Evolutionary conservation across 2,329 filamentous ascomycete species (phyloP).

Genomic region (Bipolaris sorokiniana): DNA sequence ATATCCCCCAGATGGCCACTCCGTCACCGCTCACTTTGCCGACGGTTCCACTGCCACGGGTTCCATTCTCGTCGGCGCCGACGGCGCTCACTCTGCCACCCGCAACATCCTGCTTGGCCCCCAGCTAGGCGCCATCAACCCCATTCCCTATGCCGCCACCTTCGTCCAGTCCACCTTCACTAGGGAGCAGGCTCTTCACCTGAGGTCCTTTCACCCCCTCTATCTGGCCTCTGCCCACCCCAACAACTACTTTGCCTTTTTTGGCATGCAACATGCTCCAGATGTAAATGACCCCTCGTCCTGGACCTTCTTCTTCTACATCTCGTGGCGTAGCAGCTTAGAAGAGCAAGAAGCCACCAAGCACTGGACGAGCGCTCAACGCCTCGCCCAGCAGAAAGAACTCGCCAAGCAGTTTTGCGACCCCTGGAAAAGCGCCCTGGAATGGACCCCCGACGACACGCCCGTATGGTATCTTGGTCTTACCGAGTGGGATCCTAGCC

Average conservation of each 20-base stretch:
- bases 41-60: slow-evolving; percentile 43
- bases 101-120: slow-evolving; percentile 39
- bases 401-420: slow-evolving; percentile 51
- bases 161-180: slow-evolving; percentile 54
- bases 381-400: slow-evolving; percentile 51
- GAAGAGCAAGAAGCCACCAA: slow-evolving; percentile 52
- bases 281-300: slow-evolving; percentile 48
- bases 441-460: slow-evolving; percentile 43
- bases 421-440: slow-evolving; percentile 52
- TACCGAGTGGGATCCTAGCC: slow-evolving; percentile 46
- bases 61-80: slow-evolving; percentile 46
- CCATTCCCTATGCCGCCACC: slow-evolving; percentile 54
- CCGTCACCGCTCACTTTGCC: slow-evolving; percentile 45
- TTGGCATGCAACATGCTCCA: slow-evolving; percentile 53
- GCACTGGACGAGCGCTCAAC: slow-evolving; percentile 44
- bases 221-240: slow-evolving; percentile 54
- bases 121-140: slow-evolving; percentile 40
- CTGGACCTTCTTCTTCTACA: slow-evolving; percentile 58
- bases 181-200: slow-evolving; percentile 51
- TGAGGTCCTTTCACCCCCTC: slow-evolving; percentile 55
- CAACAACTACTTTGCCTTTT: slow-evolving; percentile 53
- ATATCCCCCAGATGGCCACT: slow-evolving; percentile 38
- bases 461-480: slow-evolving; percentile 45
- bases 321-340: slow-evolving; percentile 51
- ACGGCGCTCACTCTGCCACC: slow-evolving; percentile 44